A percentile compares a stretch with the other conserved stretches of the same genome.
These are phyloP conservation scores for Dothiorella sarmentorum DNA, from an alignment of 2,329 filamentous ascomycete species.

Conservation along the genomic window DNA sequence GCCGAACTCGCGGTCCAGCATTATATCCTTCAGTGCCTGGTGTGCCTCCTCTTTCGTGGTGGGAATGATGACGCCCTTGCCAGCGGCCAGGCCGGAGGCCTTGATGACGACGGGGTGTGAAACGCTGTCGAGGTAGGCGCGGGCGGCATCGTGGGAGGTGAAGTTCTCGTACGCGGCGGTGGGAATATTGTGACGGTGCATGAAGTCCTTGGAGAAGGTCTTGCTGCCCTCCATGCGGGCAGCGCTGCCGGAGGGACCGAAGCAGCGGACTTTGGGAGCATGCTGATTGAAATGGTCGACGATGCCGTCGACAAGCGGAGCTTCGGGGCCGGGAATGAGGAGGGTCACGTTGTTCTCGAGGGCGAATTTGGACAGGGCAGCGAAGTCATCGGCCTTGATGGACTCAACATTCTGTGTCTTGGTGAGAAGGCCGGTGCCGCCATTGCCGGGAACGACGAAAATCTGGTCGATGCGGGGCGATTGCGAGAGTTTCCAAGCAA, in stretches of 20 bases:
- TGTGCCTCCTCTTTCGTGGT: conserved; percentile 77
- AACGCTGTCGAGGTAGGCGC: conserved; percentile 60
- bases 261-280: conserved; percentile 63
- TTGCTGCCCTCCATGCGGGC: conserved; percentile 95
- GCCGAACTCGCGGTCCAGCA: conserved; percentile 85
- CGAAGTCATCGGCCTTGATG: conserved; percentile 73
- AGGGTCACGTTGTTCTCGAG: conserved; percentile 71
- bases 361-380: conserved; percentile 71
- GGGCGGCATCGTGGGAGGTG: conserved; percentile 67
- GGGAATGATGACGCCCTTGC: conserved; percentile 93
- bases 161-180: conserved; percentile 93
- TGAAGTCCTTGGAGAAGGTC: conserved; percentile 96
- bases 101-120: conserved; percentile 69
- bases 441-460: conserved; percentile 70
- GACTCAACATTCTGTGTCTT: conserved; percentile 70
- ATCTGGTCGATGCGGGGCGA: conserved; percentile 76
- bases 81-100: conserved; percentile 84
- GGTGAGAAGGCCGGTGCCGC: conserved; percentile 69
- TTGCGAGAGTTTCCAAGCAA: conserved; percentile 90
- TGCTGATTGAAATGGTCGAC: conserved; percentile 72
- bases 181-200: conserved; percentile 84
- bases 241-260: conserved; percentile 80
- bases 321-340: conserved; percentile 87
- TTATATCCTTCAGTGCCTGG: conserved; percentile 78
- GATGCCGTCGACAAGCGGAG: conserved; percentile 87